phyloP scores from a whole-genome alignment of 768 basidiomycete species.

The Suillus decipiens region DNA sequence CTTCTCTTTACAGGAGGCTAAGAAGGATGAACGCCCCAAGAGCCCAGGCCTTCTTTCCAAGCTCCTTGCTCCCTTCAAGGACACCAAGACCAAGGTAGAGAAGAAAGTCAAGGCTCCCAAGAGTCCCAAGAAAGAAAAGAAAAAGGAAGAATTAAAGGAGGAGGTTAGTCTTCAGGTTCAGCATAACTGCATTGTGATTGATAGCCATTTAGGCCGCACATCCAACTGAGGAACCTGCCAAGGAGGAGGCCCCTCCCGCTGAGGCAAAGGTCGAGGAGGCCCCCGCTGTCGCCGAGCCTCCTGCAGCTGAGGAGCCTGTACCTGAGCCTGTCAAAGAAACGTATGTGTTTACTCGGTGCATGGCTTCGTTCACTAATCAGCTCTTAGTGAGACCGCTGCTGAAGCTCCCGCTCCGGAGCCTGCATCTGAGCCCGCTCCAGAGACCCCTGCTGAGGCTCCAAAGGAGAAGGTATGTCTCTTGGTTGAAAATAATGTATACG shows the following conservation, averaged over 20 bases:
- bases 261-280: constrained; percentile 47
- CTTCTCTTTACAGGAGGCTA: constrained; percentile 31
- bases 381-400: constrained; percentile 43
- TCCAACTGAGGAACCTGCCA: constrained; percentile 36
- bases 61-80: constrained; percentile 79
- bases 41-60: constrained; percentile 77
- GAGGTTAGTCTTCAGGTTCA: constrained; percentile 43
- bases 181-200: constrained; percentile 5
- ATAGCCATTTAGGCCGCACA: constrained; percentile 27
- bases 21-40: constrained; percentile 83
- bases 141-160: constrained; percentile 60
- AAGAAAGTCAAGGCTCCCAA: constrained; percentile 64
- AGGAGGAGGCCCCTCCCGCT: constrained; percentile 35
- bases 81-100: constrained; percentile 49
- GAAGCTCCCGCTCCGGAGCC: constrained; percentile 28
- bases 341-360: constrained; percentile 41
- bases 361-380: constrained; percentile 13
- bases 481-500: too few relatives aligned
- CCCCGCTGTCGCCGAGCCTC: constrained; percentile 33
- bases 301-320: constrained; percentile 30
- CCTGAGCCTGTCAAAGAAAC: constrained; percentile 73
- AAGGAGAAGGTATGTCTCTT: constrained; percentile 56
- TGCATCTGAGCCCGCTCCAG: constrained; percentile 27
- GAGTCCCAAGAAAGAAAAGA: constrained; percentile 83
- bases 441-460: constrained; percentile 36